phyloP scores from a whole-genome alignment of 2,329 filamentous ascomycete genomes.

The Penicillium sp. region DNA sequence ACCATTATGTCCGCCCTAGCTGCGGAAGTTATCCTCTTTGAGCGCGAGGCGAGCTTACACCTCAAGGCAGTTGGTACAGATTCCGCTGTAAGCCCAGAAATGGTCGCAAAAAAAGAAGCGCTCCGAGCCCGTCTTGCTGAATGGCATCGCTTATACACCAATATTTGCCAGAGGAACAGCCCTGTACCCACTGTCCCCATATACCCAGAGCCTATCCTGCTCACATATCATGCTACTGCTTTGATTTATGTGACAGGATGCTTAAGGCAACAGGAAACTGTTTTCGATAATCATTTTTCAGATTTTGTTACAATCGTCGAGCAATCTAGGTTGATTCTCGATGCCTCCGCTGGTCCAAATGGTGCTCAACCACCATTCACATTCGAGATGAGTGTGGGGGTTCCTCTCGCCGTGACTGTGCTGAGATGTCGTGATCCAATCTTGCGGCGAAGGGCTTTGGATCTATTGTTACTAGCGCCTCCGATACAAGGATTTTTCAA shows the following conservation, averaged over 20 bases:
- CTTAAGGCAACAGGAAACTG: conserved; percentile 12
- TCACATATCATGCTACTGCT: conserved; percentile 8
- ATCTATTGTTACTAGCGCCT: conserved; percentile 20
- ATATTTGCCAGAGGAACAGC: neutral
- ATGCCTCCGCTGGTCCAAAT: conserved; percentile 4
- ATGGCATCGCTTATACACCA: conserved; percentile 12
- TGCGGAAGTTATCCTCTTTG: conserved; percentile 13
- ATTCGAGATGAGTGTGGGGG: conserved; percentile 23
- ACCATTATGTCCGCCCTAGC: conserved; percentile 6
- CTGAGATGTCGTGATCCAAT: conserved; percentile 25
- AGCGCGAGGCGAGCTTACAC: conserved; percentile 15
- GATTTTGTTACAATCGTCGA: conserved; percentile 14
- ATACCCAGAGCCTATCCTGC: conserved; percentile 10
- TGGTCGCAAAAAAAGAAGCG: conserved; percentile 3
- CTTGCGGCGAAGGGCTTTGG: conserved; percentile 23
- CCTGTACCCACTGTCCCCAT: neutral
- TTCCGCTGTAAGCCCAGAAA: neutral
- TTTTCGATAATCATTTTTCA: conserved; percentile 16
- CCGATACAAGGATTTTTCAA: conserved; percentile 27
- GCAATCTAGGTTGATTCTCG: conserved; percentile 8
- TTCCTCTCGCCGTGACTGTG: conserved; percentile 22
- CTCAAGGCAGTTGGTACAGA: conserved; percentile 1
- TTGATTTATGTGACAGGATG: conserved; percentile 15
- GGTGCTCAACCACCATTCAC: conserved; percentile 20
- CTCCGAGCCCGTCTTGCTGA: conserved; percentile 1